Evolutionary conservation across 768 basidiomycete species (phyloP).

Genomic region (Amanita pseudoporphyria): DNA sequence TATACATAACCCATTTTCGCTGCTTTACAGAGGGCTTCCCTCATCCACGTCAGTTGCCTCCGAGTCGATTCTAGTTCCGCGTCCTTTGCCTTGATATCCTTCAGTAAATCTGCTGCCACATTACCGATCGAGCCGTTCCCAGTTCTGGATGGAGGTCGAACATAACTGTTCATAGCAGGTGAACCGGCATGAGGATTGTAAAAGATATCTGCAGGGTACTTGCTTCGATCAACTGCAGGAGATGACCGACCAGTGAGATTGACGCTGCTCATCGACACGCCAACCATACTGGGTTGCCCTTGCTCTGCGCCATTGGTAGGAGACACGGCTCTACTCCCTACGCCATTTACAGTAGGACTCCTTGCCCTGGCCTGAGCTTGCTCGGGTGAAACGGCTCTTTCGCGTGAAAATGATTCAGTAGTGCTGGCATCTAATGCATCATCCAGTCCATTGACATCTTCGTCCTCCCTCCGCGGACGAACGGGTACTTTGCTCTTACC

Average conservation of each 20-base stretch:
- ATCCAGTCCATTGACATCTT: conserved; percentile 33
- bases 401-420: conserved; percentile 32
- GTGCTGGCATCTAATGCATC: conserved; percentile 47
- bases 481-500: conserved; percentile 42
- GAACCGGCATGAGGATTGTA: conserved; percentile 35
- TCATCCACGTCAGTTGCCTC: conserved; percentile 81
- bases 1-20: conserved; percentile 70
- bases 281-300: conserved; percentile 42
- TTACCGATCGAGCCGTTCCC: conserved; percentile 48
- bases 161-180: conserved; percentile 40
- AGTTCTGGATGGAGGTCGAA: conserved; percentile 30
- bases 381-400: conserved; percentile 51
- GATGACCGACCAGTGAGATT: conserved; percentile 28
- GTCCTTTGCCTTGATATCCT: conserved; percentile 78
- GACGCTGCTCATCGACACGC: conserved; percentile 43
- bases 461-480: conserved; percentile 40
- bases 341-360: conserved; percentile 38
- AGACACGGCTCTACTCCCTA: conserved; percentile 45
- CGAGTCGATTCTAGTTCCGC: conserved; percentile 67
- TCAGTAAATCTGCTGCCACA: conserved; percentile 63
- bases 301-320: conserved; percentile 28
- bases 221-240: conserved; percentile 24
- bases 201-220: conserved; percentile 44
- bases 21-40: conserved; percentile 67
- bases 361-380: conserved; percentile 36